These are phyloP conservation scores for Exophiala sp. DNA, from an alignment of 2,329 filamentous ascomycete species.

Conservation along the genomic window DNA sequence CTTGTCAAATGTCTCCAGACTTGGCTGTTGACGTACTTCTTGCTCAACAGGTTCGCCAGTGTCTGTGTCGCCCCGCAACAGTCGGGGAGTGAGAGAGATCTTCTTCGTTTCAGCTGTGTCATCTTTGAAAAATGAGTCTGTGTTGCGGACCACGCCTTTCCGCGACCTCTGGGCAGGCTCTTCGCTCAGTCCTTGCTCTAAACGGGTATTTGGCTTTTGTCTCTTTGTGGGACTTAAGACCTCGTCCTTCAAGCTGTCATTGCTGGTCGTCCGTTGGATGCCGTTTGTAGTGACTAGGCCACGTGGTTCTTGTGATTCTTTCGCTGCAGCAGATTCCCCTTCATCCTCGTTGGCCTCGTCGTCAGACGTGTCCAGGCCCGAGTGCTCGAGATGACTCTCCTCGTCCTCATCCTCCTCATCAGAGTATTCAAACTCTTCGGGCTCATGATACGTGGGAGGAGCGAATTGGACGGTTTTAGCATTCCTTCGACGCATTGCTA, in stretches of 20 bases:
- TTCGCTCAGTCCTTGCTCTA: constrained; percentile 45
- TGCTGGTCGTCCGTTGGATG: constrained; percentile 22
- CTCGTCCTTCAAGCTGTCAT: constrained; percentile 27
- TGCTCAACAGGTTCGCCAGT: constrained; percentile 79
- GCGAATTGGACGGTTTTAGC: constrained; percentile 83
- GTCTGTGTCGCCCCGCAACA: constrained; percentile 80
- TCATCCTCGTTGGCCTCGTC: constrained; percentile 41
- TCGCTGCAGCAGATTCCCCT: constrained; percentile 32
- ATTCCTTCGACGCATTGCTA: constrained; percentile 73
- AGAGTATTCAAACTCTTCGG: constrained; percentile 80
- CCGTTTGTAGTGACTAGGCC: constrained; percentile 33
- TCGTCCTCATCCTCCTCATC: constrained; percentile 64
- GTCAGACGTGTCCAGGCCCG: constrained; percentile 36
- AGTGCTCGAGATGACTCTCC: constrained; percentile 34
- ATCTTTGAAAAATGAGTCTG: constrained; percentile 96
- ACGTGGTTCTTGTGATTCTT: constrained; percentile 39
- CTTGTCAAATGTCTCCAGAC: constrained; percentile 72
- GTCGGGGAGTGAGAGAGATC: constrained; percentile 89
- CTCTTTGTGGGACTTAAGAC: constrained; percentile 30
- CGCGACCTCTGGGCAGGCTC: constrained; percentile 59
- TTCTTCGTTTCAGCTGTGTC: constrained; percentile 93
- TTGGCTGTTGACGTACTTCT: constrained; percentile 56
- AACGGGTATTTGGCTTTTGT: constrained; percentile 10
- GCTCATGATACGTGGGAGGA: constrained; percentile 78
- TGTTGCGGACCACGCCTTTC: constrained; percentile 82